phyloP scores from a whole-genome alignment of 129 eudicot genomes.

The Scalesia atractyloides region DNA sequence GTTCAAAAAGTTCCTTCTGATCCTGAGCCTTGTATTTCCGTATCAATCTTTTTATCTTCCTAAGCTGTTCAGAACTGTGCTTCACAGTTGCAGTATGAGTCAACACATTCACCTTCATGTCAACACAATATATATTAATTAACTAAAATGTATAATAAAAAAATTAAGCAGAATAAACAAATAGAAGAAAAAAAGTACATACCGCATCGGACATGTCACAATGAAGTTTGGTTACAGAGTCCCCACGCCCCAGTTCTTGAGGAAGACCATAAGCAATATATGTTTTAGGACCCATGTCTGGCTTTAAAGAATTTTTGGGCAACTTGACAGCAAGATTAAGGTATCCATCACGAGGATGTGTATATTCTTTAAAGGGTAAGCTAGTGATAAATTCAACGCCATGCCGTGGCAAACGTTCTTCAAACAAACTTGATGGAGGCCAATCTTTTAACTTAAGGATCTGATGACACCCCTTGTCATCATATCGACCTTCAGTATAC shows the following conservation, averaged over 20 bases:
- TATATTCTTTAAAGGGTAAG: slow-evolving; percentile 74
- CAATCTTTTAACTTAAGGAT: slow-evolving; percentile 74
- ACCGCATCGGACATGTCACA: slow-evolving; percentile 79
- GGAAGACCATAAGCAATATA: slow-evolving; percentile 77
- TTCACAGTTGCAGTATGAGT: slow-evolving; percentile 52
- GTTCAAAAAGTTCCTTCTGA: slow-evolving; percentile 42
- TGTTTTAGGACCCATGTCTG: slow-evolving; percentile 83
- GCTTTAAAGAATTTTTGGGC: slow-evolving; percentile 46
- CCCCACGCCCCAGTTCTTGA: slow-evolving; percentile 77
- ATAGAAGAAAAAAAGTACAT: slow-evolving; percentile 6
- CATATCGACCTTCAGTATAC: slow-evolving; percentile 40
- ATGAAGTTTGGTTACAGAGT: slow-evolving; percentile 80
- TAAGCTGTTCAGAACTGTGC: not conserved
- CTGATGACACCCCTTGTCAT: slow-evolving; percentile 47
- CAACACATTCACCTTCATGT: slow-evolving; percentile 65
- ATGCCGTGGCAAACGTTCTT: slow-evolving; percentile 78
- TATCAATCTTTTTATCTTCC: slow-evolving; percentile 32
- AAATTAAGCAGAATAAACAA: slow-evolving; percentile 12
- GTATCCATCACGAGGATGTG: slow-evolving; percentile 65
- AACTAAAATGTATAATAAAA: not conserved
- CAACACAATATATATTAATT: slow-evolving; percentile 9
- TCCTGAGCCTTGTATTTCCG: slow-evolving; percentile 47
- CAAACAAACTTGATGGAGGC: slow-evolving; percentile 68
- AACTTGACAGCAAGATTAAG: slow-evolving; percentile 64
- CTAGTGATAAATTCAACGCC: slow-evolving; percentile 56